These are phyloP conservation scores for Graphiopsis chlorocephala DNA, from an alignment of 2,329 filamentous ascomycete species.

Conservation along the genomic window DNA sequence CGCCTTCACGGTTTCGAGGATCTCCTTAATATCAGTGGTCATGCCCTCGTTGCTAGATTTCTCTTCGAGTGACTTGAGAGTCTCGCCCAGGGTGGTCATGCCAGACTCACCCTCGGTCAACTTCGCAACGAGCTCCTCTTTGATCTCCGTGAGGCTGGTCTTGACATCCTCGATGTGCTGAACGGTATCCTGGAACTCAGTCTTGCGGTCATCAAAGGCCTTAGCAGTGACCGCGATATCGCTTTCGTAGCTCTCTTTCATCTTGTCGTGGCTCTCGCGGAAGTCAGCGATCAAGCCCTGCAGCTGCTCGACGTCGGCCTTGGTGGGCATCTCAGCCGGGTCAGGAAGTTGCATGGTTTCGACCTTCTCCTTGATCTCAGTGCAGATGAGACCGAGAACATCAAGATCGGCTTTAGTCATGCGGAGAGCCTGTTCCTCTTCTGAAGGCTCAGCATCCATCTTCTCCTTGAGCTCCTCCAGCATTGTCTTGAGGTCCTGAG, in stretches of 20 bases:
- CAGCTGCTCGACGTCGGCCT: conserved; percentile 71
- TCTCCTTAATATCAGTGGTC: conserved; percentile 52
- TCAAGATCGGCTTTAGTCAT: conserved; percentile 81
- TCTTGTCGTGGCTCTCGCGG: conserved; percentile 59
- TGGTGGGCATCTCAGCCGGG: conserved; percentile 67
- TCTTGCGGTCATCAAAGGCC: conserved; percentile 78
- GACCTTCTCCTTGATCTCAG: conserved; percentile 79
- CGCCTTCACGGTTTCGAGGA: conserved; percentile 70
- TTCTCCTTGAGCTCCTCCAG: conserved; percentile 64
- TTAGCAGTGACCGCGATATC: conserved; percentile 73
- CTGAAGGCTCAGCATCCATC: conserved; percentile 40
- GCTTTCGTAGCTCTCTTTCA: conserved; percentile 70
- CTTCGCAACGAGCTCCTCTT: conserved; percentile 70
- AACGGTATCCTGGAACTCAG: conserved; percentile 74
- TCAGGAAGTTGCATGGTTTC: conserved; percentile 71
- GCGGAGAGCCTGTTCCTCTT: conserved; percentile 51
- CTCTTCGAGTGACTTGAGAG: conserved; percentile 68
- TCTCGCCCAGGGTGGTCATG: conserved; percentile 56
- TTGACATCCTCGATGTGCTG: conserved; percentile 79
- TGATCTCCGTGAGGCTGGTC: conserved; percentile 72
- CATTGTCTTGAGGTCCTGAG: conserved; percentile 71
- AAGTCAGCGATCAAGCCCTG: conserved; percentile 50
- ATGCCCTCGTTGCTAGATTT: conserved; percentile 53
- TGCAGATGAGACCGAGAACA: conserved; percentile 71
- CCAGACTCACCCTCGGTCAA: conserved; percentile 72